phyloP scores from a whole-genome alignment of 1,284 basidiomycete species.

The Apiotrichum brassicae region DNA sequence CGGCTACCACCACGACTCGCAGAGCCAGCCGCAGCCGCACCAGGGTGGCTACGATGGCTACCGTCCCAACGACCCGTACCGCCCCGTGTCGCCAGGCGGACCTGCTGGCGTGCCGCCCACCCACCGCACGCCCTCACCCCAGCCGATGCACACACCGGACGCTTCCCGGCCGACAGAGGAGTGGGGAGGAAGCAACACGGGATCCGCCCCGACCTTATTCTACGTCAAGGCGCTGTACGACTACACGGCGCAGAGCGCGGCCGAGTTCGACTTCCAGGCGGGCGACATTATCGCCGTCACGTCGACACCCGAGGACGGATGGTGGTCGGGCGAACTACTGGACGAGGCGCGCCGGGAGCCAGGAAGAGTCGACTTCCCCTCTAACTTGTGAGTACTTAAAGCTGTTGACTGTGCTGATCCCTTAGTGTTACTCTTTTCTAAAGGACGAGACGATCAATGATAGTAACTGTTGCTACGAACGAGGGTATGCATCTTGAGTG shows the following conservation, averaged over 20 bases:
- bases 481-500: too few relatives aligned
- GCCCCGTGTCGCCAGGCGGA: not conserved
- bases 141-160: slow-evolving; percentile 38
- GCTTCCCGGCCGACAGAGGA: slow-evolving; percentile 42
- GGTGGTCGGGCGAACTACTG: slow-evolving; percentile 73
- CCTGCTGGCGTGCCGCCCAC: slow-evolving; percentile 7
- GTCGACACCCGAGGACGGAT: slow-evolving; percentile 83
- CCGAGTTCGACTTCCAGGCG: slow-evolving; percentile 73
- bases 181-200: slow-evolving; percentile 35
- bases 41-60: slow-evolving; percentile 15
- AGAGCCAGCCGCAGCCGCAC: slow-evolving; percentile 2
- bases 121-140: slow-evolving; percentile 29
- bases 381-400: slow-evolving; percentile 58
- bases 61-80: slow-evolving; percentile 6
- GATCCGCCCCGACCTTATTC: slow-evolving; percentile 41
- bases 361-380: slow-evolving; percentile 82
- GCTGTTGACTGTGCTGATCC: not conserved
- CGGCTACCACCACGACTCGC: too few relatives aligned
- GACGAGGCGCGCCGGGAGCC: slow-evolving; percentile 73
- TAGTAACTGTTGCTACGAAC: too few relatives aligned
- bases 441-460: not conserved
- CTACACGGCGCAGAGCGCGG: slow-evolving; percentile 64
- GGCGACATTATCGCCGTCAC: slow-evolving; percentile 91
- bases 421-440: slow-evolving; percentile 4
- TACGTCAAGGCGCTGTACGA: slow-evolving; percentile 86